A percentile compares a stretch with the other conserved stretches of the same genome.
These are phyloP conservation scores for Cnidoscolus chayamansa DNA, from an alignment of 441 rosid genomes.

Conservation along the genomic window DNA sequence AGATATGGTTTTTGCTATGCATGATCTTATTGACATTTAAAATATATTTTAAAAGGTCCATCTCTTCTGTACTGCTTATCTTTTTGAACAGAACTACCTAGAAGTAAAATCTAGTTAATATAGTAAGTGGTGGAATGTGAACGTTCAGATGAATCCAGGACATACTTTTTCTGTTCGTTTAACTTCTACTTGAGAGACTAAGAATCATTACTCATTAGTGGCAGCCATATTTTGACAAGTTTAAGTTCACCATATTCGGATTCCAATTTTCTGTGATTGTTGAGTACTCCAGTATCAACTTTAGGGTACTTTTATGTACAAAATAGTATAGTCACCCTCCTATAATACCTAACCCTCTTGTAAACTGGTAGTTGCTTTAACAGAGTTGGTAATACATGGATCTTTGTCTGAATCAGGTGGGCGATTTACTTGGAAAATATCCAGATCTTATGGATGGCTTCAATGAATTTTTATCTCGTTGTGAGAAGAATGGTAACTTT, in stretches of 20 bases:
- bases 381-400: conserved; percentile 21
- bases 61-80: background rate
- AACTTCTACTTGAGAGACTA: background rate
- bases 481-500: conserved; percentile 78
- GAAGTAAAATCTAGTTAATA: background rate
- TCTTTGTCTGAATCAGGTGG: conserved; percentile 50
- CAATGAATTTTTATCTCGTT: conserved; percentile 70
- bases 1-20: background rate
- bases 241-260: background rate
- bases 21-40: background rate
- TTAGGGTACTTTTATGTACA: background rate
- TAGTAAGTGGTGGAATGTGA: background rate
- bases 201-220: background rate
- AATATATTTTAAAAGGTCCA: background rate
- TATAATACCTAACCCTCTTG: background rate
- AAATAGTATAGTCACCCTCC: background rate
- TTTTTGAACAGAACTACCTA: background rate
- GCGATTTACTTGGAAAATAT: conserved; percentile 74
- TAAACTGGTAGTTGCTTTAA: conserved; percentile 10
- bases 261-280: background rate
- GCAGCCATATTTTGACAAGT: background rate
- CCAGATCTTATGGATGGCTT: conserved; percentile 86
- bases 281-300: background rate
- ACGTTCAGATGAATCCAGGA: background rate
- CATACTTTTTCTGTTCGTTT: background rate